These are phyloP conservation scores for Pleurotus pulmonarius DNA, from an alignment of 768 basidiomycete genomes.

Conservation along the genomic window DNA sequence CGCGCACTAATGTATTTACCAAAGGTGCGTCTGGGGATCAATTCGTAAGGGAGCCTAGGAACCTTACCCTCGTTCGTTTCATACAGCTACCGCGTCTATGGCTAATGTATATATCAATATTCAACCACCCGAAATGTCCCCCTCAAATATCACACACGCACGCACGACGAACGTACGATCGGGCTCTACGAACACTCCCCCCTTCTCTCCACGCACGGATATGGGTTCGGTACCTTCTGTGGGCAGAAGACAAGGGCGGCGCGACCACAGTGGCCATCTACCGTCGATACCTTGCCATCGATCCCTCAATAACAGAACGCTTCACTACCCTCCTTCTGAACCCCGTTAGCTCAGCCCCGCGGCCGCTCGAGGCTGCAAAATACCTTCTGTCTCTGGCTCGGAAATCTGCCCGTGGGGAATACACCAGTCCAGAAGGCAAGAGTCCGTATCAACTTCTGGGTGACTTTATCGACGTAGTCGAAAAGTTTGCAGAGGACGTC, in stretches of 20 bases:
- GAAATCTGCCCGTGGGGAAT: constrained; percentile 79
- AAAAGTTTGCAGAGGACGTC: constrained; percentile 87
- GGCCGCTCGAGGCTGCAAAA: constrained; percentile 93
- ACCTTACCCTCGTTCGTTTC: not conserved
- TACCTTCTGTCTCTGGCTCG: constrained; percentile 80
- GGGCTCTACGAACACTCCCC: constrained; percentile 88
- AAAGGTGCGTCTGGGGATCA: constrained; percentile 50
- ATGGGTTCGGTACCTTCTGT: constrained; percentile 90
- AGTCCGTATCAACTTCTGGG: constrained; percentile 92
- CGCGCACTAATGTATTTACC: constrained; percentile 94
- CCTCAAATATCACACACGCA: constrained; percentile 81
- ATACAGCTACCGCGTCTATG: constrained; percentile 86
- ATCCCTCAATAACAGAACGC: constrained; percentile 77
- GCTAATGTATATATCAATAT: constrained; percentile 89
- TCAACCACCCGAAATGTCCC: constrained; percentile 88
- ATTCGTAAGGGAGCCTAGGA: not conserved
- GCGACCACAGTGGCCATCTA: constrained; percentile 78
- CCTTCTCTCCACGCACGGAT: constrained; percentile 89
- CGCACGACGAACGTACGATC: constrained; percentile 91
- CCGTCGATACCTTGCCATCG: constrained; percentile 82
- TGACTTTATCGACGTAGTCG: constrained; percentile 90
- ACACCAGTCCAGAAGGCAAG: constrained; percentile 87
- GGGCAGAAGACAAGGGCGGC: constrained; percentile 84
- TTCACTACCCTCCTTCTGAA: constrained; percentile 72
- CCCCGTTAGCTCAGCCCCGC: constrained; percentile 49